Percentiles rank a stretch among this genome's conserved stretches.
Conservation (phyloP, 441 rosid species). For the Breynia disticha region DNA sequence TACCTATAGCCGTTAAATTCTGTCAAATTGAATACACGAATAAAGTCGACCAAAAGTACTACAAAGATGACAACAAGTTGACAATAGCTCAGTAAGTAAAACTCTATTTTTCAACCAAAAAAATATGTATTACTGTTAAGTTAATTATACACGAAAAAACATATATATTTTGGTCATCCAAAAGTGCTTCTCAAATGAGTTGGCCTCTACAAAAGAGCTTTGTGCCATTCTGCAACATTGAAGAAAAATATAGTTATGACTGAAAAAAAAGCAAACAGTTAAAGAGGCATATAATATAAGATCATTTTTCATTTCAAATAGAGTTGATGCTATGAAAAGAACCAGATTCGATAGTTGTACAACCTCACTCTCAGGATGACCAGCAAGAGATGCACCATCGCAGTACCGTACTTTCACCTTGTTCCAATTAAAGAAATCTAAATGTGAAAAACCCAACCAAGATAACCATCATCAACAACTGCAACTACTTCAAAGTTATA, state of each 20-base stretch:
- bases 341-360: constrained; percentile 3
- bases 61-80: too few relatives aligned
- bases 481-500: too few relatives aligned
- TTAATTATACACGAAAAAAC: too few relatives aligned
- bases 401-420: constrained; percentile 86
- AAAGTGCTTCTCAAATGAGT: constrained; percentile 79
- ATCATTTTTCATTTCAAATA: background rate
- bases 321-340: background rate
- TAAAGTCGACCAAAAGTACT: too few relatives aligned
- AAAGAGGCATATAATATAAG: background rate
- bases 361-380: constrained; percentile 73
- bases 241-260: background rate
- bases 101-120: too few relatives aligned
- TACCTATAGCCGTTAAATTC: too few relatives aligned
- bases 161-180: too few relatives aligned
- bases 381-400: constrained; percentile 90
- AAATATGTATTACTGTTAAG: too few relatives aligned
- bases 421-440: constrained; percentile 95
- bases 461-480: background rate
- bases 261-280: background rate
- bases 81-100: too few relatives aligned
- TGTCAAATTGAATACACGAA: too few relatives aligned
- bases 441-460: constrained; percentile 1
- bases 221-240: constrained; percentile 37
- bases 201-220: constrained; percentile 76